Evolutionary conservation across 345 rosid genomes (phyloP), one percentile per base, ranked within the genome.

Genomic region (Boechera divaricarpa): DNA sequence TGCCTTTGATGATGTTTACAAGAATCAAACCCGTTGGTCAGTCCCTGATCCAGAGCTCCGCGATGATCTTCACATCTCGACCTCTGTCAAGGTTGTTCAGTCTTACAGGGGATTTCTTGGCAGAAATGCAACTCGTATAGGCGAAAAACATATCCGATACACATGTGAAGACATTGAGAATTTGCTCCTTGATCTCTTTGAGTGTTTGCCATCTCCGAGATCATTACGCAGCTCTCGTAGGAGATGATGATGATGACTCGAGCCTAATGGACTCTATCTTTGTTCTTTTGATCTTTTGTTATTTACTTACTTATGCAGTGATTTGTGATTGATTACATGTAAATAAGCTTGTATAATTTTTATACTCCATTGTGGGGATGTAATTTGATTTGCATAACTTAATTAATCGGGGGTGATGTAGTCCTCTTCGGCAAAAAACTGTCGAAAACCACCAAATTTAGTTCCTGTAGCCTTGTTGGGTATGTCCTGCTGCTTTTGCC

Each of bases 1-100:
- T 48, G 86, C 87, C 18, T 94, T 94, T 16, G 94, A 90, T 55
- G 90, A 91, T 48, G 81, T 89, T 10, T 88, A 90, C 82, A 87
- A 82, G 58, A 74, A 45, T 59, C 96, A 91, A 72, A 90, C 94
- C 0, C 76, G 74, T 29, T 90, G 97, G 96, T 65, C 42, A 10
- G 68, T 91, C 4, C 87, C 87, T 21, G 91, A 91, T 83, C 86
- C 77, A 71, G 85, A 79, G 62, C 95, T 93, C 29, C 82, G 93
- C 5, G 93, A 82, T 55, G 97, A 93, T 74, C 44, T 90, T 31
- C 84, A 80, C 39, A 87, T 91, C 48, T 85, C 92, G 5, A 91
- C 82, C 31, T 85, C 90, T n/a, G 87, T 87, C 71, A 86, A 81
- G 44, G 88, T 91, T 56, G 79, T 87, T 59, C 96, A 77, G 33